These are phyloP conservation scores for Lomentospora prolificans DNA, from an alignment of 2,329 filamentous ascomycete genomes.

Conservation along the genomic window DNA sequence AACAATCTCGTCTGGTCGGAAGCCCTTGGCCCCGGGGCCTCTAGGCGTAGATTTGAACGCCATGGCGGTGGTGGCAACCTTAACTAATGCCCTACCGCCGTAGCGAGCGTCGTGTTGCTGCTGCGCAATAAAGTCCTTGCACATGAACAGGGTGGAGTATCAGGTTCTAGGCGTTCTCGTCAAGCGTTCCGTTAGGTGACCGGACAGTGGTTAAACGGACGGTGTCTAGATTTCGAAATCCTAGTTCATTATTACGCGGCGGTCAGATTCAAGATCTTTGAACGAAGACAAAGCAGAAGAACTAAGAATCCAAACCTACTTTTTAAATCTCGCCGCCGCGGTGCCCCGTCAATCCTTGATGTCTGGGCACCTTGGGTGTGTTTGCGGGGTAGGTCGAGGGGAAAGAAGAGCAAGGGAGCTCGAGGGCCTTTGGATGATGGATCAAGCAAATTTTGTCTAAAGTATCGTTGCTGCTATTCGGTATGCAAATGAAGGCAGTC, in stretches of 20 bases:
- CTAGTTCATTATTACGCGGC: too few relatives aligned
- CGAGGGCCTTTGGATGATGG: too few relatives aligned
- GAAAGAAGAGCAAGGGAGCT: not conserved
- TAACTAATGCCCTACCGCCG: constrained; percentile 1
- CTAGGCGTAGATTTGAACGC: not conserved
- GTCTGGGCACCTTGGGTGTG: not conserved
- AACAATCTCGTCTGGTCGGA: constrained; percentile 5
- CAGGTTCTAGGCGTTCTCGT: not conserved
- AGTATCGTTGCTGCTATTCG: too few relatives aligned
- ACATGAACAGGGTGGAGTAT: constrained; percentile 1
- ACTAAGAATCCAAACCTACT: not conserved
- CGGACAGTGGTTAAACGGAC: too few relatives aligned
- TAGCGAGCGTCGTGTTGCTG: constrained; percentile 7
- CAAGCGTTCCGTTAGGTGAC: too few relatives aligned
- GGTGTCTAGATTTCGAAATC: too few relatives aligned
- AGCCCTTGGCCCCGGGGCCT: not conserved
- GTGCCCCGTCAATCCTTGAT: too few relatives aligned
- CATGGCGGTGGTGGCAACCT: not conserved
- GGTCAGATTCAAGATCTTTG: too few relatives aligned
- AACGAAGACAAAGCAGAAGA: too few relatives aligned
- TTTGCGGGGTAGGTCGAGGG: not conserved
- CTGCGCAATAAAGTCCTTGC: not conserved
- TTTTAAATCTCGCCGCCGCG: too few relatives aligned
- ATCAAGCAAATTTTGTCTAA: too few relatives aligned
- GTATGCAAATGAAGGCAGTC: too few relatives aligned